Evolutionary conservation across 1,284 basidiomycete species (phyloP), one percentile per base, ranked within the genome.

Genomic region (Fomitopsis schrenkii): DNA sequence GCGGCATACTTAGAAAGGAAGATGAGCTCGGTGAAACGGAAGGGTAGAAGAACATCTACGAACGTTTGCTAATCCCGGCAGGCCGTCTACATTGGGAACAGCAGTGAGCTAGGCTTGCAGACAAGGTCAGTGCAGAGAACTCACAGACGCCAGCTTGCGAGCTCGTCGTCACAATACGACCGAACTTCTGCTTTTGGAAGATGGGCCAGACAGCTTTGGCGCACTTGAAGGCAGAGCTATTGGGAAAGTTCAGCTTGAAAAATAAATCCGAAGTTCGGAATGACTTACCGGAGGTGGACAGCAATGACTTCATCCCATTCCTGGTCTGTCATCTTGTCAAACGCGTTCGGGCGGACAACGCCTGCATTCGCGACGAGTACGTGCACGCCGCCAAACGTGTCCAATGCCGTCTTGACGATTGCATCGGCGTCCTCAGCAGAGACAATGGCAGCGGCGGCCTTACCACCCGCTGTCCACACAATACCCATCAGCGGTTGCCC

Each of bases 171-270:
- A 99, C 84, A 71, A 99, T 97, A 61, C 97, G 89, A 38, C 97
- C 97, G 73, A 91, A 98, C 78, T 95, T 96, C 74, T 99, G 97
- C 79, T 97, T 92, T 76, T 93, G 90, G 84, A 99, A 98, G 71
- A 95, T 82, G 3, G 97, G 95, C 97, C 96, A 99, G 41, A 94
- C 93, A 14, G 97, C 97, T 74, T 97, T 94, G 60, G 88, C 90
- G 70, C 92, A 94, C 89, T 88, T 90, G 75, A 82, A 92, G 22
- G 90, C 91, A 19, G 84, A 86, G 48, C 85, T 85, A 57, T 22
- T 57, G 44, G 56, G 14, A 54, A 57, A 6, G 19, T 8, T 36
- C 62, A 64, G 67, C 46, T 26, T 36, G 17, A 56, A 17, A 57
- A n/a, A 2, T n/a, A 9, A 2, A 6, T n/a, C 26, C 42, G 41